These are phyloP conservation scores for Chaetomiaceae sp. DNA, from an alignment of 2,329 filamentous ascomycete species.

Conservation along the genomic window DNA sequence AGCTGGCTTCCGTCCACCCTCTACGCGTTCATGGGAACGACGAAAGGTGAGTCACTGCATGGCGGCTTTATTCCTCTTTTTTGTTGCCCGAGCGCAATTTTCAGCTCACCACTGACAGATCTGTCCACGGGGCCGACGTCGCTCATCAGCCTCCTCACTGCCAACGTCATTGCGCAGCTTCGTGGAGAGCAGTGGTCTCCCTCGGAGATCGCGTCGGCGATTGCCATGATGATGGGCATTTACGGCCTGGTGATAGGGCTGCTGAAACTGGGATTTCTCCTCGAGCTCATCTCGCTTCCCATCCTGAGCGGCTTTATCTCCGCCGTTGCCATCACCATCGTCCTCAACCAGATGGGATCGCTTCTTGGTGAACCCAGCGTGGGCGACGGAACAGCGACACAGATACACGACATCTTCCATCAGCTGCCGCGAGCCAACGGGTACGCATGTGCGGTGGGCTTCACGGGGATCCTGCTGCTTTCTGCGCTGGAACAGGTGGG, in stretches of 20 bases:
- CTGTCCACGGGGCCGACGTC: slow-evolving; percentile 59
- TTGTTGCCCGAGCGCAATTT: no score
- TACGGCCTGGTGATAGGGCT: slow-evolving; percentile 54
- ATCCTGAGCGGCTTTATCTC: slow-evolving; percentile 61
- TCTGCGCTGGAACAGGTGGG: slow-evolving; percentile 52
- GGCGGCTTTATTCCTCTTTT: no score
- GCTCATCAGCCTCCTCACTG: slow-evolving; percentile 56
- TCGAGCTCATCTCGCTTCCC: slow-evolving; percentile 60
- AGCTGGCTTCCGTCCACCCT: slow-evolving; percentile 53
- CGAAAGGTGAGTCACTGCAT: slow-evolving; percentile 46
- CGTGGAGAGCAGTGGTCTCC: slow-evolving; percentile 43
- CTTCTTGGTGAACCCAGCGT: slow-evolving; percentile 50
- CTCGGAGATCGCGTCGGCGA: slow-evolving; percentile 52
- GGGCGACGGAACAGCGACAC: slow-evolving; percentile 46
- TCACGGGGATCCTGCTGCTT: slow-evolving; percentile 51
- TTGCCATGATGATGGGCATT: slow-evolving; percentile 58
- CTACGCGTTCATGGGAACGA: slow-evolving; percentile 56
- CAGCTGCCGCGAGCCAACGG: slow-evolving; percentile 52
- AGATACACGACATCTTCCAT: slow-evolving; percentile 53
- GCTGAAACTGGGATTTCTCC: slow-evolving; percentile 56
- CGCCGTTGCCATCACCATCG: slow-evolving; percentile 59
- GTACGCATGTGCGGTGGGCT: slow-evolving; percentile 53
- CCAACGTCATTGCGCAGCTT: slow-evolving; percentile 52
- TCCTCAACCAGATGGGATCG: slow-evolving; percentile 57
- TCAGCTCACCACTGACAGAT: slow-evolving; percentile 33